These are phyloP conservation scores for Pseudogymnoascus sp. DNA, from an alignment of 2,329 filamentous ascomycete genomes.

Conservation along the genomic window DNA sequence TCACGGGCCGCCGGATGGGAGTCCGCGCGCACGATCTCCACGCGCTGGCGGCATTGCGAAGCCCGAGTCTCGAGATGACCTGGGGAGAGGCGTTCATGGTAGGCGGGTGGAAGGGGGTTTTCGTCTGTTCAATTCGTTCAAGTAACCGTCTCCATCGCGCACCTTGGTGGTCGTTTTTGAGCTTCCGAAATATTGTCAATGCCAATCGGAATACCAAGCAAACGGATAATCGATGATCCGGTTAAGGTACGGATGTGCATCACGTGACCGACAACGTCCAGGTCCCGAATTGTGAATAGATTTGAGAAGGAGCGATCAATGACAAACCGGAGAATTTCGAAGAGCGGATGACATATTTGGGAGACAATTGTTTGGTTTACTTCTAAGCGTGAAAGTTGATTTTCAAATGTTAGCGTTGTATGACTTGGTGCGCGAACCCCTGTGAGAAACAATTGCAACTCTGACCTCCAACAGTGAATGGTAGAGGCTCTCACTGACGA, in stretches of 20 bases:
- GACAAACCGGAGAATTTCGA: background rate
- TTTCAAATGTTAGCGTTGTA: background rate
- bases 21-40: background rate
- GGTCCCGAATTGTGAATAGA: background rate
- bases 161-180: background rate
- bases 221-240: background rate
- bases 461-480: background rate
- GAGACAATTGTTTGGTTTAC: background rate
- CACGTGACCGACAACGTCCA: background rate
- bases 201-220: background rate
- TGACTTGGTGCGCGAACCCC: background rate
- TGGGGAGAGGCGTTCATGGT: background rate
- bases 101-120: background rate
- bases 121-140: conserved; percentile 6
- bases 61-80: background rate
- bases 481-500: background rate
- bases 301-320: background rate
- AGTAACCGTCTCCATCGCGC: conserved; percentile 8
- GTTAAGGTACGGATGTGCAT: background rate
- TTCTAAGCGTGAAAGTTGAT: background rate
- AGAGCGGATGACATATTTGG: background rate
- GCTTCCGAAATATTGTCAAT: conserved; percentile 5
- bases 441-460: background rate
- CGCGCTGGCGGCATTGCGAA: background rate
- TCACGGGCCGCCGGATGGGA: conserved; percentile 6